Evolutionary conservation across 805 yeast species (phyloP), one percentile per base, ranked within the genome.

Genomic region (Peterozyma toletana): DNA sequence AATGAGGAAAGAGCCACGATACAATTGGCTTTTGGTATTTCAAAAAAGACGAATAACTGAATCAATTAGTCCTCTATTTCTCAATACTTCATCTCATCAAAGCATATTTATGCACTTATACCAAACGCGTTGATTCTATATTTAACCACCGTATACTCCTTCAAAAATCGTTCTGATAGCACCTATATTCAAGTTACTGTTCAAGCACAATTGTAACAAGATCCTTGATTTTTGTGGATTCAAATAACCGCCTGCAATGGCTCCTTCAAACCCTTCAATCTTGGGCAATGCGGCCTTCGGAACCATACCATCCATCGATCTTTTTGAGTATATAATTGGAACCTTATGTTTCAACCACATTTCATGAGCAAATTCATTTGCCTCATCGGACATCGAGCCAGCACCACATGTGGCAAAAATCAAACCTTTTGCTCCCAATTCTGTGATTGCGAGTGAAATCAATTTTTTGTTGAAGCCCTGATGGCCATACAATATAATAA

Each of bases 361-460:
- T 38, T 65, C 60, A 29, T 67, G 61, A 37, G 71, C 54, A n/a
- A 61, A 59, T 37, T 66, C 64, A 48, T 75, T 76, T 2, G 81
- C 75, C 13, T 55, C 61, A 4, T 70, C 74, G 21, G 78, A 68
- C 60, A 81, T 58, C 2, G 84, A 77, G 1, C 88, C 88, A 1
- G 87, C 85, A 33, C 88, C 88, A 72, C 80, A 75, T 2, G 85
- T 77, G 0, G 87, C 88, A 40, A 81, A 62, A 1, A 82, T 79
- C 13, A 82, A 55, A 6, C 86, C 88, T 37, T 68, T 66, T 21
- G 71, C 70, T 21, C 60, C 60, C 51, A 74, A 53, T 15, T 69
- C 66, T 30, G 68, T 68, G 9, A 74, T 67, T 0, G 75, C 70
- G 13, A 77, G 49, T 30, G 68, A 68, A 4, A 81, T 64, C 13